Evolutionary conservation across 163 green algal genomes (phyloP).

Genomic region (Coccomyxa subellipsoidea): DNA sequence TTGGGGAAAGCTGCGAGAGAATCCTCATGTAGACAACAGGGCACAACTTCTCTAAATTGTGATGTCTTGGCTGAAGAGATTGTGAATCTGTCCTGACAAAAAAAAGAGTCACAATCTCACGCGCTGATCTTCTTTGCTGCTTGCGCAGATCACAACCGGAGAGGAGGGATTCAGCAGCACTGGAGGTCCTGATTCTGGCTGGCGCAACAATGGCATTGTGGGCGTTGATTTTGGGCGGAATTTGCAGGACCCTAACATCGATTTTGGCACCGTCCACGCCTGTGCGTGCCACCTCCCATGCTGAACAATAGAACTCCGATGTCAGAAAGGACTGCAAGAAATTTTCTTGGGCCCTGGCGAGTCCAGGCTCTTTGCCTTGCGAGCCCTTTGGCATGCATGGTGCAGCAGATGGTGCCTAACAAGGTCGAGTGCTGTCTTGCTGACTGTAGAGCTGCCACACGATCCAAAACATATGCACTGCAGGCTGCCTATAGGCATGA

Average conservation of each 20-base stretch:
- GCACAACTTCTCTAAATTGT: too few relatives aligned
- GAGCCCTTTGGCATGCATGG: too few relatives aligned
- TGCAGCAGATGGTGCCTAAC: too few relatives aligned
- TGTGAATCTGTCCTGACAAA: neutral
- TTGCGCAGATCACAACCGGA: neutral
- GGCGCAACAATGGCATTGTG: neutral
- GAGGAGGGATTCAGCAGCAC: neutral
- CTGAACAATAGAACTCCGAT: neutral
- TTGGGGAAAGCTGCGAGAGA: too few relatives aligned
- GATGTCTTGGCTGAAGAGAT: neutral
- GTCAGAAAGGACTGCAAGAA: neutral
- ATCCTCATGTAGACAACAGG: too few relatives aligned
- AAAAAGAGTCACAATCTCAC: neutral
- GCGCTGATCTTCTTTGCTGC: neutral
- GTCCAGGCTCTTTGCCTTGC: neutral
- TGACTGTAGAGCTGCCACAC: too few relatives aligned
- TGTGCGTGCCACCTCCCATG: neutral
- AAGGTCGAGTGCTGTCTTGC: too few relatives aligned
- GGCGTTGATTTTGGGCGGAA: slow-evolving; percentile 1
- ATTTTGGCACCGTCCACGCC: neutral
- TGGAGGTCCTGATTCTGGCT: neutral
- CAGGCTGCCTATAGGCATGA: too few relatives aligned
- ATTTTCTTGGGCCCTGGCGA: neutral
- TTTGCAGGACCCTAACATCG: neutral
- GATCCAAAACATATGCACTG: too few relatives aligned